Base-by-base conservation (phyloP, 2,329 filamentous ascomycete genomes). In the Amauroascus niger region DNA sequence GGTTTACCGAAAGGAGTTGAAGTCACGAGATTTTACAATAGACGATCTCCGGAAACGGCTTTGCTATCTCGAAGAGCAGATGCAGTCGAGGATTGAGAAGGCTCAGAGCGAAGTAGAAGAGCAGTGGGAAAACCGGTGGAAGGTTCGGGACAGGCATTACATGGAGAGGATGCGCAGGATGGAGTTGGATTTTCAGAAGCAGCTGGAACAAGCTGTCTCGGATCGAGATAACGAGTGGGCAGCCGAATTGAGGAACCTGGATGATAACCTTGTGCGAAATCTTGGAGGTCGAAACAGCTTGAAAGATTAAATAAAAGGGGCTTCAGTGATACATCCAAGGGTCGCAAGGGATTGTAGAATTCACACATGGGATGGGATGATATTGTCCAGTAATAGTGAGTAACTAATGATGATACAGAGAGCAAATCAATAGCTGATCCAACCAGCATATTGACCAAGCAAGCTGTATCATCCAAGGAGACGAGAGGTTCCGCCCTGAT, bases 111-210 rank as follows among this genome's bases (percentile, higher is more conserved):
- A 64, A 39, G 61, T 69, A 2, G 67, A 69, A 51, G 65, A 68
- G 51, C 40, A 63, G 22, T 69, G 67, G 67, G 65, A 69, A 54
- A 56, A 47, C 11, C 50, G 66, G 24, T 70, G 67, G 67, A 67
- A 64, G 43, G 63, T 69, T 46, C 62, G 65, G 1, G 63, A 65
- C 39, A 55, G 53, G 22, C 59, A 65, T 44, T 54, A 63, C 13
- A 55, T 55, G 22, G 62, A 66, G 37, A 59, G 65, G 37, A 62
- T 59, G 56, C 40, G 54, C 26, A 60, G 63, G 40, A 59, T 59
- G 30, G 59, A 64, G 33, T 8, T 45, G 20, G 57, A 64, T 8
- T 54, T 54, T 35, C 59, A 63, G 49, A 52, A 54, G 41, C 47
- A 54, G 39, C 46, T 62, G 14, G 56, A 63, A 45, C 54, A 49